Conservation (phyloP, 2,329 filamentous ascomycete genomes). For the Lizonia empirigonia region DNA sequence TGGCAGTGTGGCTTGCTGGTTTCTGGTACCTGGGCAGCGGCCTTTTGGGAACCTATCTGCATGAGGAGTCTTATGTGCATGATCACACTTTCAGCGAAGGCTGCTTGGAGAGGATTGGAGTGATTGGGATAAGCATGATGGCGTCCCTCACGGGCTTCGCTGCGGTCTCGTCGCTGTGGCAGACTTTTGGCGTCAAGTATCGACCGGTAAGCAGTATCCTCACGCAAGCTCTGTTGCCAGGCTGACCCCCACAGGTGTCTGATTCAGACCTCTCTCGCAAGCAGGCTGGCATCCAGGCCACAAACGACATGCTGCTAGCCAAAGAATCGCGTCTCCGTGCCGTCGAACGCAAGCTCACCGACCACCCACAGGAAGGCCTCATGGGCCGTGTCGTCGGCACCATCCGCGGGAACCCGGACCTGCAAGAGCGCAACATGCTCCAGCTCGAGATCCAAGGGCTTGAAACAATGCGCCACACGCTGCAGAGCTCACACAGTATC, state of each 20-base stretch:
- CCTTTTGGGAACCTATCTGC: constrained; percentile 61
- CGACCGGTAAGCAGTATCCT: constrained; percentile 54
- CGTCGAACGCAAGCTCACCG: constrained; percentile 67
- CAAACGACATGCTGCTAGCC: constrained; percentile 75
- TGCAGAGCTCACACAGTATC: constrained; percentile 68
- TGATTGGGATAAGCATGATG: constrained; percentile 86
- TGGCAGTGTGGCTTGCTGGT: constrained; percentile 69
- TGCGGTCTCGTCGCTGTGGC: constrained; percentile 86
- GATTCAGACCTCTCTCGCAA: constrained; percentile 78
- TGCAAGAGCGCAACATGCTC: constrained; percentile 60
- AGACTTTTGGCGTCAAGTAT: constrained; percentile 72
- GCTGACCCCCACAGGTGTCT: constrained; percentile 55
- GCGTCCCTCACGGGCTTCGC: constrained; percentile 87
- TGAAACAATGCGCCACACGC: constrained; percentile 76
- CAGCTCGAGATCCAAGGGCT: constrained; percentile 79
- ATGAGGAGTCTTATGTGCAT: constrained; percentile 51
- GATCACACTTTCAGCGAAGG: constrained; percentile 59
- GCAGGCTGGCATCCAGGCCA: constrained; percentile 76
- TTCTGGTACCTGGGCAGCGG: constrained; percentile 79
- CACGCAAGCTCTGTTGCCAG: neutral
- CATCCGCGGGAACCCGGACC: constrained; percentile 66
- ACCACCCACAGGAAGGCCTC: constrained; percentile 61
- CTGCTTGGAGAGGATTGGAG: constrained; percentile 70
- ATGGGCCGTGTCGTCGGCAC: constrained; percentile 76
- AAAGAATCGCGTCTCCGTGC: constrained; percentile 75